Evolutionary conservation across 2,329 filamentous ascomycete species (phyloP).

Genomic region (Cordyceps javanica): DNA sequence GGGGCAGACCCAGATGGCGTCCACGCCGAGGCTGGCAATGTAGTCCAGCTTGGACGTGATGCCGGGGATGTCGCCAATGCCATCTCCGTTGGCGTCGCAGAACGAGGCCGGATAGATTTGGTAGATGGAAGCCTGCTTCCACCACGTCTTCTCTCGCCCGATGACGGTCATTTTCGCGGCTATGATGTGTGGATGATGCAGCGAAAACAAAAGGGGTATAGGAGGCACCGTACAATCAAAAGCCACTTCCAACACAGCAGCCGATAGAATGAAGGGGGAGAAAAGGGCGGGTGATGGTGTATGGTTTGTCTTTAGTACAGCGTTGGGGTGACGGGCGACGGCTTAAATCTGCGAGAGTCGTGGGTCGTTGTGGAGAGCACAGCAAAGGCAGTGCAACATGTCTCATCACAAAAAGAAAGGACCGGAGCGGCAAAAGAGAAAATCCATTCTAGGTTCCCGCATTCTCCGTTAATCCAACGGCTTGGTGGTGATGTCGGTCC

Average conservation of each 20-base stretch:
- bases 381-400: neutral
- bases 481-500: neutral
- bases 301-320: neutral
- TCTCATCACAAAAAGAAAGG: neutral
- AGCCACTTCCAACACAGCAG: neutral
- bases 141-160: conserved; percentile 34
- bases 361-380: conserved; percentile 1
- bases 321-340: neutral
- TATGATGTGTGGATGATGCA: neutral
- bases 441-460: neutral
- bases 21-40: conserved; percentile 52
- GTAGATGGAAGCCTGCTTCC: conserved; percentile 52
- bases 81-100: conserved; percentile 51
- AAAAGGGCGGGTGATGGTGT: conserved; percentile 1
- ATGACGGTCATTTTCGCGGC: conserved; percentile 20
- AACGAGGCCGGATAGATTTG: conserved; percentile 56
- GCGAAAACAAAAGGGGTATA: neutral
- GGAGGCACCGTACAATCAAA: neutral
- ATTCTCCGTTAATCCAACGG: neutral
- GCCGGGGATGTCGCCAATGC: conserved; percentile 57
- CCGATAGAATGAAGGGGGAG: neutral
- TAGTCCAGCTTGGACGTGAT: conserved; percentile 58
- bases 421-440: neutral
- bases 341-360: conserved; percentile 3
- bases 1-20: conserved; percentile 63